phyloP scores from a whole-genome alignment of 495 filamentous ascomycete genomes.

The Elasticomyces elasticus region DNA sequence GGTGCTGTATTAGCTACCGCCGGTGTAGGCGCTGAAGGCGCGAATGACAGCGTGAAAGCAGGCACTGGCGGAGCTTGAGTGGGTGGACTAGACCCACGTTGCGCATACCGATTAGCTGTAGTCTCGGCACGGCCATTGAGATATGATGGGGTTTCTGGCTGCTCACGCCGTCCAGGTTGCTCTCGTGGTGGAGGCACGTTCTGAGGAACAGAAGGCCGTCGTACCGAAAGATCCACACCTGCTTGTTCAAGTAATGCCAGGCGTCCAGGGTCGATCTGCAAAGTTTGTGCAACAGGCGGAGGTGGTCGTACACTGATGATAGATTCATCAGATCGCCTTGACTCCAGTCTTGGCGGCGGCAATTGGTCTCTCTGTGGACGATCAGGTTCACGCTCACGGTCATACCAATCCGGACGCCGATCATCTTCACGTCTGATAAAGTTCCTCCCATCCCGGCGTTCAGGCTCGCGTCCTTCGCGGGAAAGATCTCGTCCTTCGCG shows the following conservation, averaged over 20 bases:
- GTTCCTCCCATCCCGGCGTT: constrained; percentile 29
- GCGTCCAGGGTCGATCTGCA: constrained; percentile 17
- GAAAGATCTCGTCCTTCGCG: constrained; percentile 28
- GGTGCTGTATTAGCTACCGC: not conserved
- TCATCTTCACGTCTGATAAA: constrained; percentile 48
- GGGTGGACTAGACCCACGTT: constrained; percentile 41
- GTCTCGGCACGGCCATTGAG: constrained; percentile 19
- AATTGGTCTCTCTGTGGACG: constrained; percentile 18
- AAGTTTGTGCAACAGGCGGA: not conserved
- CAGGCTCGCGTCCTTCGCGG: constrained; percentile 31
- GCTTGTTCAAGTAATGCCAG: constrained; percentile 16
- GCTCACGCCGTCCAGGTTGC: constrained; percentile 4
- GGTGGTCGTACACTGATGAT: not conserved
- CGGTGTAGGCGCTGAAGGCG: constrained; percentile 13
- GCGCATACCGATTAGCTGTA: constrained; percentile 15
- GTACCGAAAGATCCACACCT: constrained; percentile 11
- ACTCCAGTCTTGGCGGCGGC: constrained; percentile 13
- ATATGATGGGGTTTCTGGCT: constrained; percentile 13
- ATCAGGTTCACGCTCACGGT: constrained; percentile 31
- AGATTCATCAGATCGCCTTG: constrained; percentile 6
- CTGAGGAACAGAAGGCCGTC: constrained; percentile 6
- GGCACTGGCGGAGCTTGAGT: constrained; percentile 74
- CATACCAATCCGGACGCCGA: constrained; percentile 31
- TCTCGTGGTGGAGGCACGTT: constrained; percentile 5
- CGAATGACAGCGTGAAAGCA: constrained; percentile 44